A percentile compares a stretch with the other conserved stretches of the same genome.
Evolutionary conservation across 768 basidiomycete species (phyloP).

Genomic region (Boletus rex-veris): DNA sequence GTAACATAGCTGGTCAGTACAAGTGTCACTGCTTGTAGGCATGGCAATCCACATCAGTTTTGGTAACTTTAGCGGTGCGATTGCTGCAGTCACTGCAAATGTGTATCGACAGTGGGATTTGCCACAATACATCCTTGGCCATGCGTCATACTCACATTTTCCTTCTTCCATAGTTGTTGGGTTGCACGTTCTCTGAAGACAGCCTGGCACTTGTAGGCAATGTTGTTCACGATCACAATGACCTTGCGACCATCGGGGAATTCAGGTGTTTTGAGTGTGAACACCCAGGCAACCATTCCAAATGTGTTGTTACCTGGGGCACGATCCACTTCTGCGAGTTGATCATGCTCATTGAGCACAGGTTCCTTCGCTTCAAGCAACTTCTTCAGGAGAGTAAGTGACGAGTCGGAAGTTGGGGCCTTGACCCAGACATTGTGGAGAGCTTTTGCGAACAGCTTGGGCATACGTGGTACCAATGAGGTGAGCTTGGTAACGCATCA

Average conservation of each 20-base stretch:
- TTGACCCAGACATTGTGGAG: slow-evolving; percentile 90
- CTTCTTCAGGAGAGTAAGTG: slow-evolving; percentile 69
- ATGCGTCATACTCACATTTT: no score
- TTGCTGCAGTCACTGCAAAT: no score
- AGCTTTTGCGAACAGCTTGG: slow-evolving; percentile 97
- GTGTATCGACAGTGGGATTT: no score
- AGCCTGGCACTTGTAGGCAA: slow-evolving; percentile 96
- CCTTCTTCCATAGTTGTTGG: no score
- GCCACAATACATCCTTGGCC: no score
- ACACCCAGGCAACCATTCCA: slow-evolving; percentile 99
- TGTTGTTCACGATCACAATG: slow-evolving; percentile 95
- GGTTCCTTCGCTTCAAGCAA: slow-evolving; percentile 85
- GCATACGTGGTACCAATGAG: slow-evolving; percentile 98
- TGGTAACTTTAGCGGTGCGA: no score
- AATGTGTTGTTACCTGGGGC: slow-evolving; percentile 91
- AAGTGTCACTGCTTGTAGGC: no score
- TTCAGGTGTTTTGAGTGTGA: slow-evolving; percentile 88
- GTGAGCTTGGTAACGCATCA: slow-evolving; percentile 98
- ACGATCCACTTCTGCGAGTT: slow-evolving; percentile 85
- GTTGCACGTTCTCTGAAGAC: no score
- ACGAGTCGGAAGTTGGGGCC: slow-evolving; percentile 58
- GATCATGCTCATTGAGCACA: slow-evolving; percentile 89
- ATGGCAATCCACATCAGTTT: no score
- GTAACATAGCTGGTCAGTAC: no score
- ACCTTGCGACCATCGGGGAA: slow-evolving; percentile 83